These are phyloP conservation scores for Pisolithus orientalis DNA, from an alignment of 768 basidiomycete species.

Conservation along the genomic window DNA sequence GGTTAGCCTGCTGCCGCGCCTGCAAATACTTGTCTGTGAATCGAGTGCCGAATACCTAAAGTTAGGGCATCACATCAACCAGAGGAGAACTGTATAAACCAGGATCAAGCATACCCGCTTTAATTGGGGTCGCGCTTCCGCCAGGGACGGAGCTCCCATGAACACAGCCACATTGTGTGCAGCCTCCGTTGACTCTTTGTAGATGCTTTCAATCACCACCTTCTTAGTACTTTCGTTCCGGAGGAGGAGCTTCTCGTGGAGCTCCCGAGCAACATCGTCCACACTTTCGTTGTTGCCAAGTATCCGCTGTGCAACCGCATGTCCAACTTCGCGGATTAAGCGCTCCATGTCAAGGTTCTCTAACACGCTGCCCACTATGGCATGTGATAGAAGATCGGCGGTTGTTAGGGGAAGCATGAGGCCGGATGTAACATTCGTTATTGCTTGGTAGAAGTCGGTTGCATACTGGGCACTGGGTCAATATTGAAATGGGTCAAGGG, in stretches of 20 bases:
- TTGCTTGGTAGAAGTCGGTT: slow-evolving; percentile 91
- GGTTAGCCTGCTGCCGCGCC: slow-evolving; percentile 53
- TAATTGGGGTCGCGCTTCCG: slow-evolving; percentile 69
- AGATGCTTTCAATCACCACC: slow-evolving; percentile 93
- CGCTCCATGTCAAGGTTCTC: slow-evolving; percentile 99
- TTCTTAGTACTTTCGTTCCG: slow-evolving; percentile 97
- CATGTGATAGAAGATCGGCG: slow-evolving; percentile 89
- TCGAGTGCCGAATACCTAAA: slow-evolving; percentile 85
- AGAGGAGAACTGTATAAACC: slow-evolving; percentile 5
- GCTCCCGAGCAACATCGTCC: slow-evolving; percentile 90
- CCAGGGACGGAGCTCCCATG: slow-evolving; percentile 60
- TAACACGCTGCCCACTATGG: slow-evolving; percentile 93
- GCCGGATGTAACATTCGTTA: slow-evolving; percentile 89
- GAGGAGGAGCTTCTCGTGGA: slow-evolving; percentile 85
- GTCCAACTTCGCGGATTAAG: slow-evolving; percentile 89
- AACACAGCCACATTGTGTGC: slow-evolving; percentile 87
- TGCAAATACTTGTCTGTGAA: slow-evolving; percentile 96
- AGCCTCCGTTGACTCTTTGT: slow-evolving; percentile 85
- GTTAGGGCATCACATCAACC: slow-evolving; percentile 4
- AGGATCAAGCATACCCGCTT: slow-evolving; percentile 53
- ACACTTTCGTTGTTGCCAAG: slow-evolving; percentile 92
- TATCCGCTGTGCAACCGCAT: slow-evolving; percentile 88
- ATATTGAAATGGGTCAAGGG: slow-evolving; percentile 11
- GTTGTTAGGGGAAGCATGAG: slow-evolving; percentile 95
- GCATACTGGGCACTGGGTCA: slow-evolving; percentile 52